A percentile compares a stretch with the other conserved stretches of the same genome.
Conservation (phyloP, 1,284 basidiomycete genomes). For the Pseudozyma tsukubaensis region DNA sequence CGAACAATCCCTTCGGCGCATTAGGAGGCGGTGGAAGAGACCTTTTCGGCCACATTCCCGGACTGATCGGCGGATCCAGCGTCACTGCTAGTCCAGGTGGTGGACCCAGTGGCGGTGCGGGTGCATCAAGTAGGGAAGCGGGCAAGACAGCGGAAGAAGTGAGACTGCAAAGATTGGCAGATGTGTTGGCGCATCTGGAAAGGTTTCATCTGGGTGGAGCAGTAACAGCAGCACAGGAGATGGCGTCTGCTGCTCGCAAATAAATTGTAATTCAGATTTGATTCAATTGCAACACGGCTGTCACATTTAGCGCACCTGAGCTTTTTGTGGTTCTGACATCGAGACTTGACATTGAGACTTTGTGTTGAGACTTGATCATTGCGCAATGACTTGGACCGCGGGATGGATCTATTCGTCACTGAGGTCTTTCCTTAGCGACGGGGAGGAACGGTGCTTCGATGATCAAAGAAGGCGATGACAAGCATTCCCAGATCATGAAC, state of each 20-base stretch:
- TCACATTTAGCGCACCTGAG: no score
- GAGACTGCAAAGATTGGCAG: slow-evolving; percentile 34
- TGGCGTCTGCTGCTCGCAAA: slow-evolving; percentile 3
- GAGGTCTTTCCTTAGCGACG: no score
- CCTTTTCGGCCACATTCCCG: slow-evolving; percentile 40
- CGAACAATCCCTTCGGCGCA: slow-evolving; percentile 20
- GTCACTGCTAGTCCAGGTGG: slow-evolving; percentile 3
- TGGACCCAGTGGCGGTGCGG: background rate
- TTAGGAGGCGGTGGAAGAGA: slow-evolving; percentile 10
- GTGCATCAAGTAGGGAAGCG: background rate
- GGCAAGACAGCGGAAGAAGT: slow-evolving; percentile 22
- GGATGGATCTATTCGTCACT: no score
- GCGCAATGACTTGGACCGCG: no score
- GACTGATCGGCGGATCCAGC: slow-evolving; percentile 20
- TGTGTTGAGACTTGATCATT: no score
- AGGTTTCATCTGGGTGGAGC: slow-evolving; percentile 17
- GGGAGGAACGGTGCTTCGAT: no score
- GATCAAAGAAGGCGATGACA: no score
- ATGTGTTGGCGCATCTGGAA: slow-evolving; percentile 42
- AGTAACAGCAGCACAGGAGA: background rate
- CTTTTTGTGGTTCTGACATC: no score
- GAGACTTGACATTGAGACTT: no score
- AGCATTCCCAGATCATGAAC: no score
- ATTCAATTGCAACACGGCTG: no score
- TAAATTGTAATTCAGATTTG: no score